phyloP scores from a whole-genome alignment of 208 protist genomes.

The Wallacemonas sp. region DNA sequence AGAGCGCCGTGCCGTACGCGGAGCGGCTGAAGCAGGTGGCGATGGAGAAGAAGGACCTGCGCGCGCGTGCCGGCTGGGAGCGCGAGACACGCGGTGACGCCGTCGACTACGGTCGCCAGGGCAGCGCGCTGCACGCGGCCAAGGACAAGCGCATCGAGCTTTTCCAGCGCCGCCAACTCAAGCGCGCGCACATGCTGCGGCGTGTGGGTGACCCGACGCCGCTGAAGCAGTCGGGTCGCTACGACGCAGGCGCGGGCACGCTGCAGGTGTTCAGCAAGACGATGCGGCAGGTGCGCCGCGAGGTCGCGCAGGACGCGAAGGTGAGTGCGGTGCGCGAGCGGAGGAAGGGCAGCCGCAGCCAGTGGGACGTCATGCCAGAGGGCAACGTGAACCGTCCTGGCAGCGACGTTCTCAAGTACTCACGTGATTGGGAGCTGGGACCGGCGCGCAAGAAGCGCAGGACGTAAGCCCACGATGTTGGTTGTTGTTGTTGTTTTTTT shows the following conservation, averaged over 20 bases:
- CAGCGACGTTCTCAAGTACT: constrained; percentile 56
- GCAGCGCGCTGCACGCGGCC: constrained; percentile 73
- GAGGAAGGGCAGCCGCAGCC: constrained; percentile 43
- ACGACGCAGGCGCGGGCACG: constrained; percentile 64
- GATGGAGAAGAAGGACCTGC: constrained; percentile 63
- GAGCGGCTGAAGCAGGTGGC: constrained; percentile 63
- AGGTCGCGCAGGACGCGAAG: constrained; percentile 65
- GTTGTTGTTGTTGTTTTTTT: constrained; percentile 4
- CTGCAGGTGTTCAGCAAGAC: constrained; percentile 86
- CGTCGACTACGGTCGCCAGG: constrained; percentile 61
- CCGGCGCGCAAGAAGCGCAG: constrained; percentile 30
- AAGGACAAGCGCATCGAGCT: constrained; percentile 71
- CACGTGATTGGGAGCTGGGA: constrained; percentile 71
- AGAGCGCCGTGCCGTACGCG: constrained; percentile 53
- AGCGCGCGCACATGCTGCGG: constrained; percentile 69
- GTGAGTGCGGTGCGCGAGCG: constrained; percentile 59
- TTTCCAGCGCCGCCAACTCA: constrained; percentile 75
- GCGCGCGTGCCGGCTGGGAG: constrained; percentile 55
- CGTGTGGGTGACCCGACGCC: constrained; percentile 83
- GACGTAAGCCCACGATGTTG: constrained; percentile 5
- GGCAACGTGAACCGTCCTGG: constrained; percentile 74
- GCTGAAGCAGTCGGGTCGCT: constrained; percentile 79
- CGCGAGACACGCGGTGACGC: constrained; percentile 75
- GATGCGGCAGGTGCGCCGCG: constrained; percentile 74
- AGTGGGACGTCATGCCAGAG: constrained; percentile 55